Evolutionary conservation across 495 filamentous ascomycete species (phyloP).

Genomic region (Clavariopsis aquatica): DNA sequence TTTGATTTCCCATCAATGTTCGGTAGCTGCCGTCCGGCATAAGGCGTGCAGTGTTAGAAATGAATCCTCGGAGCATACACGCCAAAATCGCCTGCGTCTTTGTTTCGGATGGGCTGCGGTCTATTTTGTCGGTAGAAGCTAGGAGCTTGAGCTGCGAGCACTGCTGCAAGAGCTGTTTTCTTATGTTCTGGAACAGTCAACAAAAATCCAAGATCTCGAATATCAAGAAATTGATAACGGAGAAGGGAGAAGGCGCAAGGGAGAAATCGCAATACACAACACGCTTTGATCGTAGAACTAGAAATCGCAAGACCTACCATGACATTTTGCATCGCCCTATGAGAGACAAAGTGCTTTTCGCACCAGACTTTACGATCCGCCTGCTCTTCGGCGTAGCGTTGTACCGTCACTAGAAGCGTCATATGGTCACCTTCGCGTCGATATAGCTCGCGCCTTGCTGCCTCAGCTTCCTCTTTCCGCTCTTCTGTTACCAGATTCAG

Average conservation of each 20-base stretch:
- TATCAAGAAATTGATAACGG: no score
- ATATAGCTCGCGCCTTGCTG: slow-evolving; percentile 69
- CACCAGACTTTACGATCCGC: slow-evolving; percentile 76
- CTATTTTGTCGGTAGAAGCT: background rate
- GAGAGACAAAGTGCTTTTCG: slow-evolving; percentile 71
- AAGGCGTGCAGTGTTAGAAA: slow-evolving; percentile 77
- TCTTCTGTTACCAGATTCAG: slow-evolving; percentile 79
- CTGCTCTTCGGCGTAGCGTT: slow-evolving; percentile 74
- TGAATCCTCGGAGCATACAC: slow-evolving; percentile 80
- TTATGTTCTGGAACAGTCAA: slow-evolving; percentile 61
- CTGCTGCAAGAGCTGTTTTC: slow-evolving; percentile 78
- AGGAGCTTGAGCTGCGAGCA: slow-evolving; percentile 56
- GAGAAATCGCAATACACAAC: no score
- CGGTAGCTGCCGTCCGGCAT: slow-evolving; percentile 83
- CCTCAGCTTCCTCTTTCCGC: slow-evolving; percentile 72
- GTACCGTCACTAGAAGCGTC: slow-evolving; percentile 80
- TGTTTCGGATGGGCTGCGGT: slow-evolving; percentile 50
- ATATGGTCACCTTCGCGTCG: slow-evolving; percentile 87
- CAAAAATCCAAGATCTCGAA: background rate
- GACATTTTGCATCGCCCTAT: slow-evolving; percentile 77
- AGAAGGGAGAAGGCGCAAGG: no score
- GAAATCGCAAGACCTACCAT: slow-evolving; percentile 55
- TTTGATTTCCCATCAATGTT: slow-evolving; percentile 79
- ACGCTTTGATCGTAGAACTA: background rate
- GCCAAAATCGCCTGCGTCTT: slow-evolving; percentile 63